Conservation (phyloP, 176 grass and related monocot species). For the Elymus sibiricus region DNA sequence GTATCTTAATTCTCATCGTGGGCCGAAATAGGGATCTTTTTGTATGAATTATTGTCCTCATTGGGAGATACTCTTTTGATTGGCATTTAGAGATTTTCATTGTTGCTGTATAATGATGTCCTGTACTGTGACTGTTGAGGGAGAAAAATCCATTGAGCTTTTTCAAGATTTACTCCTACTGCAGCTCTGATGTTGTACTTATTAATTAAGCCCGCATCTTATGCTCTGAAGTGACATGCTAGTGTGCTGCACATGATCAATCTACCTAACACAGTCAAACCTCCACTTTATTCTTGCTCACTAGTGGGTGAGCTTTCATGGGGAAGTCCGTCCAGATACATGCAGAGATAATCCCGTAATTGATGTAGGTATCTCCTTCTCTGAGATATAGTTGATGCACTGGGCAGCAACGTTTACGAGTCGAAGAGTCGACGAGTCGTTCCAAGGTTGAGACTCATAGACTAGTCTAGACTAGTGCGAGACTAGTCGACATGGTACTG, state of each 20-base stretch:
- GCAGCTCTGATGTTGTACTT: background rate
- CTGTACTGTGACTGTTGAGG: background rate
- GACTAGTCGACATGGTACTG: too few species aligned
- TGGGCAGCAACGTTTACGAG: too few species aligned
- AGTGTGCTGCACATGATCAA: background rate
- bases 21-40: constrained; percentile 2
- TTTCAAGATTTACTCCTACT: background rate
- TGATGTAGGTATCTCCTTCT: constrained; percentile 4
- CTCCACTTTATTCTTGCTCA: background rate
- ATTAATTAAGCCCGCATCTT: background rate
- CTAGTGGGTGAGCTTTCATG: background rate
- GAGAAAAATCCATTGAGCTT: background rate
- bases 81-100: background rate
- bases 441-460: too few species aligned
- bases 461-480: too few species aligned
- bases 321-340: background rate
- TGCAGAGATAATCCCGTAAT: background rate
- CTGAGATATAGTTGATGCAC: background rate
- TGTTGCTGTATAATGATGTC: constrained; percentile 16
- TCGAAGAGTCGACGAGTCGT: too few species aligned
- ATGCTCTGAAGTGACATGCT: background rate
- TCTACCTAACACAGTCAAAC: background rate
- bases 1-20: constrained; percentile 13
- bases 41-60: constrained; percentile 23
- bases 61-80: background rate